Evolutionary conservation across 139 green algal genomes (phyloP), one percentile per base, ranked within the genome.

Genomic region (Coelastrella sp.): DNA sequence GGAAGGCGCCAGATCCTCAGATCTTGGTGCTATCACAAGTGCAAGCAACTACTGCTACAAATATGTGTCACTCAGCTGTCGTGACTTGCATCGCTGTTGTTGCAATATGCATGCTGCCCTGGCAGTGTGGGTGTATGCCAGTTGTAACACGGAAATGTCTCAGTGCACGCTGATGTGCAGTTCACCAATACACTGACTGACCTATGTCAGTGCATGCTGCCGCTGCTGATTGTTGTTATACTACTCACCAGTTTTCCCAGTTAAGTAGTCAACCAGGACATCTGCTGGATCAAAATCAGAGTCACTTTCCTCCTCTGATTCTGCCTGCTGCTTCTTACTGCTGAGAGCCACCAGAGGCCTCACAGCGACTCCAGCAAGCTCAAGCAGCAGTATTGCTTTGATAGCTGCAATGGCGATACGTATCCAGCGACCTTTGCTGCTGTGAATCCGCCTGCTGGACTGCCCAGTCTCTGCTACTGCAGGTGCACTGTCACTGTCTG

Each of bases 231-330:
- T 57, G 45, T 57, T 9, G 11, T 13, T 23, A 57, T 57, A 9
- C 11, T 7, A 15, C 75, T 13, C 53, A 82, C 75, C 48, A 59
- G 53, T 40, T 40, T 13, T 38, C 32, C 75, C 75, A 32, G 75
- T 82, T 21, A 82, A 43, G 53, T 82, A 82, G 35, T 69, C 75
- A 35, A 82, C 53, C 34, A 82, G 53, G 40, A 82, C 75, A 69
- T 82, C 75, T n/a, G 75, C 75, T 48, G 75, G 75, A 32, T 82
- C 75, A 23, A 82, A 25, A 35, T 53, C 75, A 37, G 25, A 38
- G 53, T 41, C 75, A 38, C 34, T 71, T 35, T 38, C 53, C 37
- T 43, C 53, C 4, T 82, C 75, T 35, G 21, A 30, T 21, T 17
- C 27, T 23, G 45, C 45, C 48, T 35, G 3, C 53, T 63, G 34